Evolutionary conservation across 805 yeast species (phyloP).

Genomic region (Pichia nakasei): DNA sequence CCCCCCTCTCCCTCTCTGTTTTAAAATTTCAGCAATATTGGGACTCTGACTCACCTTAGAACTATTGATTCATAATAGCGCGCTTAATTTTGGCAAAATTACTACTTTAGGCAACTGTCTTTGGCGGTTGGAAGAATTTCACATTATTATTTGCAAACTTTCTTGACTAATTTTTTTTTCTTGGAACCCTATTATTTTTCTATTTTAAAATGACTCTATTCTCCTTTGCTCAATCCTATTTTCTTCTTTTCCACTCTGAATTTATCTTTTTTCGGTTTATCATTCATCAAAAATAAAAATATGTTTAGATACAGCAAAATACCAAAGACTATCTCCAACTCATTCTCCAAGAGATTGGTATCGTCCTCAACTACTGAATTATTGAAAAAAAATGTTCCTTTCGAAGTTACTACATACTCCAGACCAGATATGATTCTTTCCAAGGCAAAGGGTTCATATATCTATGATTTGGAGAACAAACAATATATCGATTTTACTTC

Average conservation of each 20-base stretch:
- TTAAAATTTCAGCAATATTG: too few species aligned
- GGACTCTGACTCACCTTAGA: not conserved
- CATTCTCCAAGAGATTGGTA: constrained; percentile 5
- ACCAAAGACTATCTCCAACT: constrained; percentile 6
- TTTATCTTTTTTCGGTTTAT: not conserved
- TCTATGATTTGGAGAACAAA: constrained; percentile 73
- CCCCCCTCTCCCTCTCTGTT: too few species aligned
- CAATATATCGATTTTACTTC: constrained; percentile 86
- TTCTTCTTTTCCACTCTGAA: not conserved
- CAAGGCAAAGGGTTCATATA: constrained; percentile 70
- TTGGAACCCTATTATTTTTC: not conserved
- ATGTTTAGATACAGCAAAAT: constrained; percentile 8
- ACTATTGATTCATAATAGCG: constrained; percentile 1
- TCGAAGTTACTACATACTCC: constrained; percentile 68
- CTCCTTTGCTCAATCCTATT: not conserved
- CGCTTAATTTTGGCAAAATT: constrained; percentile 1
- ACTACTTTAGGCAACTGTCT: not conserved
- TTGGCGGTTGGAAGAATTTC: not conserved
- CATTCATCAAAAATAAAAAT: not conserved
- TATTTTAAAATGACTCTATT: too few species aligned
- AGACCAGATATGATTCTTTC: constrained; percentile 71
- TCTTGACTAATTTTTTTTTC: too few species aligned
- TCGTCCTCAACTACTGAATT: constrained; percentile 27
- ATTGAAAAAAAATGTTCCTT: constrained; percentile 25
- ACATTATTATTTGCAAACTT: not conserved